These are phyloP conservation scores for Carallia pectinifolia DNA, from an alignment of 345 rosid species.

Conservation along the genomic window DNA sequence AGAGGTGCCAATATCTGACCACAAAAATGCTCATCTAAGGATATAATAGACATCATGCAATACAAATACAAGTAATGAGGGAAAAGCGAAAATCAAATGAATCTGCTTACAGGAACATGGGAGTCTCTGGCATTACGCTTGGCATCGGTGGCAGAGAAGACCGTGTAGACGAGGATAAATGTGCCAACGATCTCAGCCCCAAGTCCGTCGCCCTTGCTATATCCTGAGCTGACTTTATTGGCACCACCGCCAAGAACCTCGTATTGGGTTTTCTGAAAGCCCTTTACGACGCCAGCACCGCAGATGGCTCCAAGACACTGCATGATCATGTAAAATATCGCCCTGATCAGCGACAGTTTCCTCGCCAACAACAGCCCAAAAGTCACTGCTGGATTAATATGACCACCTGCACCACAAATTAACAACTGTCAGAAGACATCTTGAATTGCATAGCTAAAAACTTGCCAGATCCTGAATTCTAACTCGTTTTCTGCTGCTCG, in stretches of 20 bases:
- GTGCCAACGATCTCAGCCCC: constrained; percentile 24
- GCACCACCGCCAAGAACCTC: constrained; percentile 23
- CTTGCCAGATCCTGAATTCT: no score
- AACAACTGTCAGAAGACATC: background rate
- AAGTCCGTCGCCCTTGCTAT: constrained; percentile 14
- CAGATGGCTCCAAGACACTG: constrained; percentile 24
- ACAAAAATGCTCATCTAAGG: no score
- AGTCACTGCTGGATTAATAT: constrained; percentile 24
- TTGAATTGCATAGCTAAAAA: no score
- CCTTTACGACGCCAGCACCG: constrained; percentile 20
- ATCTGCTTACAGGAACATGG: constrained; percentile 20
- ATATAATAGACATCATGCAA: no score
- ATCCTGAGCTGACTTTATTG: constrained; percentile 9
- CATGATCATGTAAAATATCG: constrained; percentile 24
- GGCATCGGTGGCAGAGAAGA: constrained; percentile 15
- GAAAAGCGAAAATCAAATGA: no score
- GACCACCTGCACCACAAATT: constrained; percentile 15
- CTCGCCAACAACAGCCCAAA: constrained; percentile 21
- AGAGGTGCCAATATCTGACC: constrained; percentile 49
- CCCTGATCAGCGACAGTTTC: constrained; percentile 21
- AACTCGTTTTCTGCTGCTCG: no score
- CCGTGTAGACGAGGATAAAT: constrained; percentile 22
- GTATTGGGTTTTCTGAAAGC: constrained; percentile 5
- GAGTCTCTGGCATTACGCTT: constrained; percentile 23
- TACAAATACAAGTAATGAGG: no score